Percentiles rank a stretch among this genome's conserved stretches.
Evolutionary conservation across 805 yeast genomes (phyloP).

Genomic region (Lachancea sp.): DNA sequence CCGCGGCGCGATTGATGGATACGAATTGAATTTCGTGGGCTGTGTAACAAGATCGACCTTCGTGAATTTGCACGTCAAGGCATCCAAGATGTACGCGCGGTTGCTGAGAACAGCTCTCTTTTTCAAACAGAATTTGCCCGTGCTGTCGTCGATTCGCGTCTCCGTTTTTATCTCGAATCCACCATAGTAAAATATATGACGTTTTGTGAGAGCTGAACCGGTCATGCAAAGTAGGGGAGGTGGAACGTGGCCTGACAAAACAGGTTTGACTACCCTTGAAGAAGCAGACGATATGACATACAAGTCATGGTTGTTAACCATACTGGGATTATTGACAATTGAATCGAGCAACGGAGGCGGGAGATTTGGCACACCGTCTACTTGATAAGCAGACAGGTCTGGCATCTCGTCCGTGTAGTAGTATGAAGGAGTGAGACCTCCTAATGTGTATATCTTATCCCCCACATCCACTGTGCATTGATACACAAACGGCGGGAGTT

Average conservation of each 20-base stretch:
- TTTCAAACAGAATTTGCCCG: constrained; percentile 35
- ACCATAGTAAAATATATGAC: constrained; percentile 61
- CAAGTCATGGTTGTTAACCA: constrained; percentile 36
- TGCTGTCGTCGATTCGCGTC: constrained; percentile 21
- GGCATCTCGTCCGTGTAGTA: constrained; percentile 25
- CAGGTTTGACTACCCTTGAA: constrained; percentile 32
- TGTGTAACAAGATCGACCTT: constrained; percentile 37
- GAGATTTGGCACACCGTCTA: constrained; percentile 37
- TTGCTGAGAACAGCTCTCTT: constrained; percentile 44
- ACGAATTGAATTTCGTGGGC: constrained; percentile 26
- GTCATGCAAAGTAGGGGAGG: constrained; percentile 45
- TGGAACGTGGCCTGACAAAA: constrained; percentile 40
- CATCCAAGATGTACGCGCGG: constrained; percentile 55
- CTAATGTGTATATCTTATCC: constrained; percentile 37
- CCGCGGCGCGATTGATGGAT: constrained; percentile 33
- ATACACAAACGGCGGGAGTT: constrained; percentile 39
- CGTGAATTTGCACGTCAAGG: constrained; percentile 41
- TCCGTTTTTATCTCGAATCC: constrained; percentile 48
- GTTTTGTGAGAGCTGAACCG: constrained; percentile 45
- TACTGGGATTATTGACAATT: constrained; percentile 38
- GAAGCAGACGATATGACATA: constrained; percentile 38
- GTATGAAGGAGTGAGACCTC: constrained; percentile 38
- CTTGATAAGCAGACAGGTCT: constrained; percentile 32
- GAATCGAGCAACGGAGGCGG: constrained; percentile 41
- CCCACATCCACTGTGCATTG: constrained; percentile 39